Evolutionary conservation across 2,329 filamentous ascomycete genomes (phyloP).

Genomic region (Teratosphaeria nubilosa): DNA sequence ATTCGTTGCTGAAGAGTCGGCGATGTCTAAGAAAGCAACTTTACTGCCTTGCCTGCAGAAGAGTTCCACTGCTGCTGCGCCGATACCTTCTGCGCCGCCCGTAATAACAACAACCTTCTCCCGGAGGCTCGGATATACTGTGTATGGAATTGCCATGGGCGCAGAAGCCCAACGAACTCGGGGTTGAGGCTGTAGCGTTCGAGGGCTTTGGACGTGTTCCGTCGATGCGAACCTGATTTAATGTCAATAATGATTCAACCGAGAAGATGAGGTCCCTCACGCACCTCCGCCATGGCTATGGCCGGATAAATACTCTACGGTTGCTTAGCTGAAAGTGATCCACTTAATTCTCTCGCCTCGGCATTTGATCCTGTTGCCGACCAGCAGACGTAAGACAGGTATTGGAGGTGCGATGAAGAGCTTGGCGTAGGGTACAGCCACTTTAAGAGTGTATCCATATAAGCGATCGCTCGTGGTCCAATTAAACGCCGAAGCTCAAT

Average conservation of each 20-base stretch:
- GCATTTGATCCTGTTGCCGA: background rate
- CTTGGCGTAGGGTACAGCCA: background rate
- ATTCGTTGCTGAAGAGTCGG: background rate
- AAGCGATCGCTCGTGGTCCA: background rate
- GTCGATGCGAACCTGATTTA: background rate
- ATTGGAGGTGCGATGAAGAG: background rate
- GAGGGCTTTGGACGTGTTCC: background rate
- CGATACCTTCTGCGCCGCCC: constrained; percentile 56
- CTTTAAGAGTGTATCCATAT: background rate
- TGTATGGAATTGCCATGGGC: background rate
- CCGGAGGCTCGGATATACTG: constrained; percentile 30
- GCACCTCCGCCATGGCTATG: background rate
- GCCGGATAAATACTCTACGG: background rate
- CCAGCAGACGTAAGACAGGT: background rate
- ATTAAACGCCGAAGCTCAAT: too few species aligned
- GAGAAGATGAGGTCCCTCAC: background rate
- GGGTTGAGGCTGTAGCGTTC: background rate
- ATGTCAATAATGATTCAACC: background rate
- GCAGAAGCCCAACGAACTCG: background rate
- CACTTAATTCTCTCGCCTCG: background rate
- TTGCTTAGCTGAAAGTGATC: background rate
- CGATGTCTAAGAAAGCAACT: constrained; percentile 53
- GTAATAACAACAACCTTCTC: constrained; percentile 54
- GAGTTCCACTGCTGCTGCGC: constrained; percentile 47
- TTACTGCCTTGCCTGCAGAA: constrained; percentile 50